Conservation (phyloP, 331 rosid species). For the Phaseolus coccineus region DNA sequence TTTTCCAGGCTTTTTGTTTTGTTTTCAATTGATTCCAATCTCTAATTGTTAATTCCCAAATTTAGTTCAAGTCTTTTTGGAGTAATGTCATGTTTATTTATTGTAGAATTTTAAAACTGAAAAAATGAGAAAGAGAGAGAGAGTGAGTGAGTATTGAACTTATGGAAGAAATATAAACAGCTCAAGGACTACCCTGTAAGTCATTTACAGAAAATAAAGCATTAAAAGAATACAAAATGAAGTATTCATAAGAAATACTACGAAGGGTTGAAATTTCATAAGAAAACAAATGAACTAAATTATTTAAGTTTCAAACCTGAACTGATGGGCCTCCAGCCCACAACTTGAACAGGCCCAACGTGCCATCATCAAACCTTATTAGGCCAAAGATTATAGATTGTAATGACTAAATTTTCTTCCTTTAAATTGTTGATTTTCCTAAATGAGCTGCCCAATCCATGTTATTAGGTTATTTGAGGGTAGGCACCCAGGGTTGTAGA, state of each 20-base stretch:
- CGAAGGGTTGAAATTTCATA: slow-evolving; percentile 30
- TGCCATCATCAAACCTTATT: too few species aligned
- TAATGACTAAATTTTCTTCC: too few species aligned
- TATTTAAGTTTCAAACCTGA: slow-evolving; percentile 26
- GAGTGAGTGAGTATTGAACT: not conserved
- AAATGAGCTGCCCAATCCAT: too few species aligned
- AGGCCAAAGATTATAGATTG: too few species aligned
- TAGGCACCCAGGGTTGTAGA: too few species aligned
- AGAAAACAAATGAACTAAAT: slow-evolving; percentile 22
- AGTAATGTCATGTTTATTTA: slow-evolving; percentile 26
- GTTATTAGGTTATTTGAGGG: too few species aligned
- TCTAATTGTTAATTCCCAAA: too few species aligned
- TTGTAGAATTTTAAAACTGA: slow-evolving; percentile 5
- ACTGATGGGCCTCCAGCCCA: too few species aligned
- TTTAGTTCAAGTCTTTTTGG: not conserved
- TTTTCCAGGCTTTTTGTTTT: too few species aligned
- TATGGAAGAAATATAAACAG: slow-evolving; percentile 22
- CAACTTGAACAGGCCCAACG: too few species aligned
- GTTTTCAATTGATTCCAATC: too few species aligned
- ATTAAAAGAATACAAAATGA: slow-evolving; percentile 2
- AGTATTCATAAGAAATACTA: not conserved
- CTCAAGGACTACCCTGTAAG: slow-evolving; percentile 11
- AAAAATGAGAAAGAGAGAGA: not conserved
- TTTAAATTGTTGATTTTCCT: too few species aligned
- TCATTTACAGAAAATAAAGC: slow-evolving; percentile 27